Base-by-base conservation (phyloP, 2,329 filamentous ascomycete genomes). In the Trichoderma koningiopsis region DNA sequence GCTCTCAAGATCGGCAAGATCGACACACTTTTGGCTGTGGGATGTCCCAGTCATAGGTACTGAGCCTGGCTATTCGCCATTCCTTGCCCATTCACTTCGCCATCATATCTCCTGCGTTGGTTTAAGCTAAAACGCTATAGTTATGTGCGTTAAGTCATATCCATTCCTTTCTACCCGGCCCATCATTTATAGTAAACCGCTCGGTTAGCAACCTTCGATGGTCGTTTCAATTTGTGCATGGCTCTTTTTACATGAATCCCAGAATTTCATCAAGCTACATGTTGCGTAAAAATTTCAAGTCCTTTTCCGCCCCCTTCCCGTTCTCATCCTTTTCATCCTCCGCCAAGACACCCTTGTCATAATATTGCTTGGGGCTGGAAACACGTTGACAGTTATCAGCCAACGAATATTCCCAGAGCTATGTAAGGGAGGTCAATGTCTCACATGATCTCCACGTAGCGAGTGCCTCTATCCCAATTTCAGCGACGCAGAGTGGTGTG, bases 341-440 rank as follows among this genome's bases (percentile, higher is more conserved):
- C 13, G 8, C 16, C 37, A 37, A 67, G 63, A 67, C 55, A 67
- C 11, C 11, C 0, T 10, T 4, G 22, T 58, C 40, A 67, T 40
- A 16, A 14, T 67, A 49, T 59, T 59, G 62, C 13, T 14, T 49
- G 40, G 27, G 63, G 29, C 53, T 66, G 13, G 29, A 37, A 14
- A 52, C 63, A 67, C 55, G 22, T 52, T 49, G 40, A 16, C 29
- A 47, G 35, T 52, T 56, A 10, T 16, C 8, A 16, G 35, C 53
- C 49, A 43, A 64, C 22, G 49, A 43, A 35, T 6, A 35, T 22
- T 13, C 16, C 40, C n/a, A 37, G 2, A 22, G 29, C 22, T n/a
- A 52, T 56, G 61, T 35, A 64, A 56, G 61, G 61, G 61, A 19
- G 16, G 1, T 11, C 49, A 43, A 56, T 64, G 61, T 56, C 61